These are phyloP conservation scores for Nemophila menziesii DNA, from an alignment of 257 asterid species.

Conservation along the genomic window DNA sequence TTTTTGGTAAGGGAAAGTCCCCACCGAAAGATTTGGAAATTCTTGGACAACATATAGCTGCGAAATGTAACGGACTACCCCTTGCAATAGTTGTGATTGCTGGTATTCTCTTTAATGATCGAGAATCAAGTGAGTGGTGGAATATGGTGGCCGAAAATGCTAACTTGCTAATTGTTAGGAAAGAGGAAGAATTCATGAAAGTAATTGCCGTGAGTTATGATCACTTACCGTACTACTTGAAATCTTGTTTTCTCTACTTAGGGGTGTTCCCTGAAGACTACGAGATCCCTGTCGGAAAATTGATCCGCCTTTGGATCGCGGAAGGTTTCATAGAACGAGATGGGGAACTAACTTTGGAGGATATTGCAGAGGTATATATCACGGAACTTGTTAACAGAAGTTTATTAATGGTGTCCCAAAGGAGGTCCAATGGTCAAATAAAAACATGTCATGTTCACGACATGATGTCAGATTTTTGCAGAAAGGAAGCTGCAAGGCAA, in stretches of 20 bases:
- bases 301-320: slow-evolving; percentile 22
- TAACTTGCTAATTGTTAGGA: background rate
- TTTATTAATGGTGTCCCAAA: slow-evolving; percentile 9
- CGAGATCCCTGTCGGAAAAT: slow-evolving; percentile 11
- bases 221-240: background rate
- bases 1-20: slow-evolving; percentile 11
- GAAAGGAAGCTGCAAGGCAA: slow-evolving; percentile 7
- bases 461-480: background rate
- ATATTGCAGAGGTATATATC: slow-evolving; percentile 15
- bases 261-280: slow-evolving; percentile 1
- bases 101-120: slow-evolving; percentile 23
- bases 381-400: slow-evolving; percentile 17
- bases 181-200: background rate
- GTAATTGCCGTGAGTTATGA: background rate
- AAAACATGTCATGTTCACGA: slow-evolving; percentile 7
- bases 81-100: slow-evolving; percentile 40
- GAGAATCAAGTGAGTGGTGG: slow-evolving; percentile 7
- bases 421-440: background rate
- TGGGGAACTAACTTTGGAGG: slow-evolving; percentile 12
- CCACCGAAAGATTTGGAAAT: slow-evolving; percentile 17
- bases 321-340: slow-evolving; percentile 14
- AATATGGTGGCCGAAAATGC: slow-evolving; percentile 14
- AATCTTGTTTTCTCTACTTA: background rate
- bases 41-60: slow-evolving; percentile 12
- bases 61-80: slow-evolving; percentile 26